These are phyloP conservation scores for Chaetomium sp. DNA, from an alignment of 2,329 filamentous ascomycete genomes.

Conservation along the genomic window DNA sequence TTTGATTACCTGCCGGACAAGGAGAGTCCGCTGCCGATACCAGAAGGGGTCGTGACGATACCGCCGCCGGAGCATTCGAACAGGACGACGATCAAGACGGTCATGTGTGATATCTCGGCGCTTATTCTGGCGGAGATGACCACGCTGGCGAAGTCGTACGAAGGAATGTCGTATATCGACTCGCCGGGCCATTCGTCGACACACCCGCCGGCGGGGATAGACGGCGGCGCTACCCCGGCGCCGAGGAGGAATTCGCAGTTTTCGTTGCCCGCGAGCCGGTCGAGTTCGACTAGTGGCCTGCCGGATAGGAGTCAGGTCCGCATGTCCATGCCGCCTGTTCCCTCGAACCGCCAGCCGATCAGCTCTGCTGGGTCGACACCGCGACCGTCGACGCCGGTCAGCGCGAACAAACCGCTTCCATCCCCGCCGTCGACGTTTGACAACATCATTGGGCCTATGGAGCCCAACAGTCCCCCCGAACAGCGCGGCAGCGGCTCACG, in stretches of 20 bases:
- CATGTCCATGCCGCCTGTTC: constrained; percentile 75
- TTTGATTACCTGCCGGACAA: constrained; percentile 61
- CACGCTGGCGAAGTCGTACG: constrained; percentile 63
- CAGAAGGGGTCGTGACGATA: constrained; percentile 64
- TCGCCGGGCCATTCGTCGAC: constrained; percentile 56
- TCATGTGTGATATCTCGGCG: constrained; percentile 73
- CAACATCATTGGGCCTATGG: constrained; percentile 33
- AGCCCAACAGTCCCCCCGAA: constrained; percentile 39
- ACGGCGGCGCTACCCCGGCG: constrained; percentile 36
- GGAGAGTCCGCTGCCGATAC: constrained; percentile 47
- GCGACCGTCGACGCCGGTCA: constrained; percentile 44
- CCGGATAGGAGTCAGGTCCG: constrained; percentile 57
- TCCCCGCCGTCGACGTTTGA: constrained; percentile 43
- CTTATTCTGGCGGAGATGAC: constrained; percentile 70
- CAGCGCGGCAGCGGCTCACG: constrained; percentile 27
- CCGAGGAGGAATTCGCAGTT: constrained; percentile 52
- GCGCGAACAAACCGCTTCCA: constrained; percentile 38
- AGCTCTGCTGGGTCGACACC: constrained; percentile 40
- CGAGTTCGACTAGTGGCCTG: constrained; percentile 46
- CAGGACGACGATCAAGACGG: constrained; percentile 72
- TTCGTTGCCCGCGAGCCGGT: constrained; percentile 41
- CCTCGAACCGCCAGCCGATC: constrained; percentile 40
- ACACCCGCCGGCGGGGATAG: constrained; percentile 36
- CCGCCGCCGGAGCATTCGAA: constrained; percentile 63
- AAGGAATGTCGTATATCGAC: constrained; percentile 68